Percentiles rank a stretch among this genome's conserved stretches.
Evolutionary conservation across 2,329 filamentous ascomycete genomes (phyloP).

Genomic region (Hypoxylon sp.): DNA sequence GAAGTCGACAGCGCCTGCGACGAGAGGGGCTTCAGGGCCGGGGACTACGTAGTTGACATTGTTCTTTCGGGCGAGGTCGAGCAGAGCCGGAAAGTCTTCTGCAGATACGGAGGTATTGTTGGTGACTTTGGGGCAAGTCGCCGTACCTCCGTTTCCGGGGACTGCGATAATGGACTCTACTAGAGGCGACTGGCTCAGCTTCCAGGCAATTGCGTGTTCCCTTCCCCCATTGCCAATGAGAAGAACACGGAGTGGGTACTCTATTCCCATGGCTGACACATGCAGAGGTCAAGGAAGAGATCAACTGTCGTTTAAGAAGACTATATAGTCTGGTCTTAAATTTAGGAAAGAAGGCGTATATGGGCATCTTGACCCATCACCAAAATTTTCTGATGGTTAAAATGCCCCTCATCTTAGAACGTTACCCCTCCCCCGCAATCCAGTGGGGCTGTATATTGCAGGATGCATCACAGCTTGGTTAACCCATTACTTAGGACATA

Average conservation of each 20-base stretch:
- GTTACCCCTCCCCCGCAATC: conserved; percentile 53
- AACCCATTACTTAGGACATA: not conserved
- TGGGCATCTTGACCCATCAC: conserved; percentile 7
- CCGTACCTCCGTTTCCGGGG: conserved; percentile 91
- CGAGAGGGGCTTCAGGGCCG: conserved; percentile 93
- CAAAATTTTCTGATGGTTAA: conserved; percentile 37
- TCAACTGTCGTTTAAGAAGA: not conserved
- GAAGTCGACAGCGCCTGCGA: conserved; percentile 88
- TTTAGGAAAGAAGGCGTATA: conserved; percentile 7
- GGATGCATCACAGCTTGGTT: conserved; percentile 15
- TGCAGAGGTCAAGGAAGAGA: not conserved
- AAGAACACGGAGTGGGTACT: conserved; percentile 75
- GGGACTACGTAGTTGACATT: conserved; percentile 87
- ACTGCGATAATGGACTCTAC: conserved; percentile 82
- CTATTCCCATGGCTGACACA: conserved; percentile 48
- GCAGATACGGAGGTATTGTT: conserved; percentile 80
- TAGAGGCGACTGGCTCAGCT: conserved; percentile 83
- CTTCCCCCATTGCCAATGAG: conserved; percentile 94
- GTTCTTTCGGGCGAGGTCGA: conserved; percentile 80
- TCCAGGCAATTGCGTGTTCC: conserved; percentile 96
- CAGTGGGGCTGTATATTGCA: conserved; percentile 21
- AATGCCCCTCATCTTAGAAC: conserved; percentile 49
- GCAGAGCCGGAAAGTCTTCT: conserved; percentile 83
- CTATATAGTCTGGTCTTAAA: conserved; percentile 3
- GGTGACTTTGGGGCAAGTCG: conserved; percentile 75